Base-by-base conservation (phyloP, 2,329 filamentous ascomycete genomes). In the Zymoseptoria pseudotritici region DNA sequence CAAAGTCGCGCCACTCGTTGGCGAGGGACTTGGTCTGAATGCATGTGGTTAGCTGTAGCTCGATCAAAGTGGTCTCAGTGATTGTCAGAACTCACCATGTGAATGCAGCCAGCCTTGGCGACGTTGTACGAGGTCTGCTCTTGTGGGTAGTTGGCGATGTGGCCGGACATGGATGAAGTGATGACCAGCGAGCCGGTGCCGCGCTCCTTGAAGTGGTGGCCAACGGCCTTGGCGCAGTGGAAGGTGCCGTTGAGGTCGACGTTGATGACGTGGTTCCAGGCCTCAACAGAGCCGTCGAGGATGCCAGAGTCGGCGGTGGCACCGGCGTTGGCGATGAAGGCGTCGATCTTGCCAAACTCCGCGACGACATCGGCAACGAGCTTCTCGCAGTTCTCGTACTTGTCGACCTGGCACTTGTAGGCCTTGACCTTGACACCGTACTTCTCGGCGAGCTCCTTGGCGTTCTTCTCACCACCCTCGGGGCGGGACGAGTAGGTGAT, bases 181-280 rank as follows among this genome's bases (percentile, higher is more conserved):
- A 87, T 84, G 74, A 88, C 79, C 72, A 88, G 82, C 62, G 80
- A 83, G 55, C 86, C 86, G 10, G 78, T 85, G 67, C 83, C 83
- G 63, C 82, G 81, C 76, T 86, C 77, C 75, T 85, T 85, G 81
- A 87, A 87, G 76, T 94, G 88, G 58, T 86, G 82, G 36, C 91
- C 92, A n/a, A 90, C 89, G 20, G 90, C 90, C 78, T 93, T 90
- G 24, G 91, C 90, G 64, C 90, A 95, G 82, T 92, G 85, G 76
- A 91, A 90, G 26, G 83, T 86, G 11, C 91, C 92, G n/a, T 86
- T 94, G 67, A 96, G 81, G 75, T 97, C 95, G 70, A 93, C 87
- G 69, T 88, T 83, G 74, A 96, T 82, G 79, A 96, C 90, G 74
- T 86, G 83, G 72, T 91, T 85, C 72, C 85, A 85, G 71, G 90